Base-by-base conservation (phyloP, 768 basidiomycete species). In the Phylloporus scabripes region DNA sequence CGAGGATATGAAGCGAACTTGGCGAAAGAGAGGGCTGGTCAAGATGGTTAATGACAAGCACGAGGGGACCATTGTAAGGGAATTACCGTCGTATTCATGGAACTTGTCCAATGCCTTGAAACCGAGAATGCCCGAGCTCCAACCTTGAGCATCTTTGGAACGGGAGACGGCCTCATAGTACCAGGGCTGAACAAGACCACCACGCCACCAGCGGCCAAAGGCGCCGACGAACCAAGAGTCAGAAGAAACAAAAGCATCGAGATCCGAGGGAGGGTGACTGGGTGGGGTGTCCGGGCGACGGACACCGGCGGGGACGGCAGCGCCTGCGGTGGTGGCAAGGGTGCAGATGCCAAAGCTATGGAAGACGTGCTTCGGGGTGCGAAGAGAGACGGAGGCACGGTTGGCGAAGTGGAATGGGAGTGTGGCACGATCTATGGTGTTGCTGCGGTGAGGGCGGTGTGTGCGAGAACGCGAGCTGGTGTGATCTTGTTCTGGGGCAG, bases 151-250 rank as follows among this genome's bases (percentile, higher is more conserved):
- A 50, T 85, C 83, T 56, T 79, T 85, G 21, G 78, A 74, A 49
- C 78, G 72, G 29, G 78, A 70, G 55, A 85, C 73, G 49, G 80
- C 76, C 67, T 85, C 80, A 55, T 80, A 79, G 70, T 82, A 88
- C 83, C 85, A 87, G n/a, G 81, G 75, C 54, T 89, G 84, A 49
- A 91, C 73, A n/a, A 80, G 70, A 34, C 88, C 89, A 39, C 86
- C 90, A 41, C 85, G 74, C 85, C 88, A 94, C 92, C 92, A 95
- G 54, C 78, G 81, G 1, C 92, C 92, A 68, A 94, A 94, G 10
- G 85, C 85, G 26, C 92, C 92, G 52, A 95, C 74, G 67, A 89
- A 95, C 87, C 91, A 92, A 31, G 85, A 81, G 67, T 93, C 87
- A 24, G 81, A 77, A 50, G 83, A 71, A 55, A 81, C 74, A 55